Conservation (phyloP, 768 basidiomycete genomes). For the Pulveroboletus sp. region DNA sequence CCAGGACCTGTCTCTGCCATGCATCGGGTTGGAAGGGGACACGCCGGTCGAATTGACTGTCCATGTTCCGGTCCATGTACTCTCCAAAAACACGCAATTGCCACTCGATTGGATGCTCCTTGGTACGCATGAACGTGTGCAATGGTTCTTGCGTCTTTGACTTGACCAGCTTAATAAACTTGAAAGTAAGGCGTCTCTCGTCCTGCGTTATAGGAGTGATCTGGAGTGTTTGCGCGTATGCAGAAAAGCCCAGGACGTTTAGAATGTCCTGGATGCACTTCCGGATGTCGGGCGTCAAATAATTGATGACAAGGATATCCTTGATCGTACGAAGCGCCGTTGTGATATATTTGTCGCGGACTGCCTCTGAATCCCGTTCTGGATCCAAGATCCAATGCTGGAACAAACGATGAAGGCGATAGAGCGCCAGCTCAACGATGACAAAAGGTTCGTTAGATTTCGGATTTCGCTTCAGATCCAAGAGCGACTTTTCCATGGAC, state of each 20-base stretch:
- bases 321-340: conserved; percentile 47
- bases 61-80: conserved; percentile 71
- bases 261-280: conserved; percentile 41
- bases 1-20: conserved; percentile 66
- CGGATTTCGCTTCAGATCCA: conserved; percentile 43
- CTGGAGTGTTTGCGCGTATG: conserved; percentile 30
- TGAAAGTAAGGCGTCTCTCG: conserved; percentile 41
- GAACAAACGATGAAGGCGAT: conserved; percentile 49
- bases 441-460: conserved; percentile 41
- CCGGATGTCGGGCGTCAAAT: conserved; percentile 28
- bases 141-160: conserved; percentile 38
- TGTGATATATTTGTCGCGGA: conserved; percentile 46
- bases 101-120: conserved; percentile 57
- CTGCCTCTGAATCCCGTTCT: conserved; percentile 32
- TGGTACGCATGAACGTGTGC: conserved; percentile 52
- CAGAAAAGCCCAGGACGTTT: conserved; percentile 44
- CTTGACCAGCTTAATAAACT: conserved; percentile 52
- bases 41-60: conserved; percentile 50
- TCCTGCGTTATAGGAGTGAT: conserved; percentile 9
- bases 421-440: conserved; percentile 50
- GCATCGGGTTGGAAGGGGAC: conserved; percentile 65
- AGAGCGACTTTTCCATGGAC: conserved; percentile 32
- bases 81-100: conserved; percentile 68
- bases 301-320: conserved; percentile 36
- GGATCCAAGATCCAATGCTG: conserved; percentile 49